These are phyloP conservation scores for Pythium scleroteichum DNA, from an alignment of 352 stramenopile genomes.

Conservation along the genomic window DNA sequence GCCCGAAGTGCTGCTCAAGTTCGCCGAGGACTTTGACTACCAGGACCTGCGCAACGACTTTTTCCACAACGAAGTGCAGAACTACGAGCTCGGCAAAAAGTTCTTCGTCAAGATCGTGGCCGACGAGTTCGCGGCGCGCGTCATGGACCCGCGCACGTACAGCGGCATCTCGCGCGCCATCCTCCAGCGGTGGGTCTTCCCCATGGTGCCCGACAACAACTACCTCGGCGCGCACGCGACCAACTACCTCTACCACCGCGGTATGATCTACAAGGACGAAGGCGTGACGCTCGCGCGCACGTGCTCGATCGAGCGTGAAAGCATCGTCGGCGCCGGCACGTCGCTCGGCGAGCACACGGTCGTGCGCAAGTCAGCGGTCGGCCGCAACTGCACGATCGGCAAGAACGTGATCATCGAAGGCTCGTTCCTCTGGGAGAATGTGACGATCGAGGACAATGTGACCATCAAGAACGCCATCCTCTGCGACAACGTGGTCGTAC, in stretches of 20 bases:
- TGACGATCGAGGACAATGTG: constrained; percentile 76
- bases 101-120: constrained; percentile 94
- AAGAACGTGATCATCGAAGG: constrained; percentile 67
- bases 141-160: constrained; percentile 95
- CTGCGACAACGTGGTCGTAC: constrained; percentile 81
- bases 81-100: constrained; percentile 97
- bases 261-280: constrained; percentile 85
- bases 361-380: constrained; percentile 66
- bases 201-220: constrained; percentile 94
- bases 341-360: constrained; percentile 54
- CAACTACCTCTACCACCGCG: constrained; percentile 76
- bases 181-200: constrained; percentile 95
- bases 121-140: constrained; percentile 92
- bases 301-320: constrained; percentile 60
- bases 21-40: constrained; percentile 99
- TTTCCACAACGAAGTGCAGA: constrained; percentile 96
- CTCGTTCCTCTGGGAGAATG: constrained; percentile 85
- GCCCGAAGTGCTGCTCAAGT: constrained; percentile 96
- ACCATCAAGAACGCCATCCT: constrained; percentile 79
- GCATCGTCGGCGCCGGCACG: constrained; percentile 67
- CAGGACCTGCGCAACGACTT: constrained; percentile 95
- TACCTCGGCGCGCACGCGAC: constrained; percentile 57
- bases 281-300: constrained; percentile 70
- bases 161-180: constrained; percentile 92
- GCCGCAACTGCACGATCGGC: constrained; percentile 71